Base-by-base conservation (phyloP, 2,329 filamentous ascomycete genomes). In the Delphinella strobiligena region DNA sequence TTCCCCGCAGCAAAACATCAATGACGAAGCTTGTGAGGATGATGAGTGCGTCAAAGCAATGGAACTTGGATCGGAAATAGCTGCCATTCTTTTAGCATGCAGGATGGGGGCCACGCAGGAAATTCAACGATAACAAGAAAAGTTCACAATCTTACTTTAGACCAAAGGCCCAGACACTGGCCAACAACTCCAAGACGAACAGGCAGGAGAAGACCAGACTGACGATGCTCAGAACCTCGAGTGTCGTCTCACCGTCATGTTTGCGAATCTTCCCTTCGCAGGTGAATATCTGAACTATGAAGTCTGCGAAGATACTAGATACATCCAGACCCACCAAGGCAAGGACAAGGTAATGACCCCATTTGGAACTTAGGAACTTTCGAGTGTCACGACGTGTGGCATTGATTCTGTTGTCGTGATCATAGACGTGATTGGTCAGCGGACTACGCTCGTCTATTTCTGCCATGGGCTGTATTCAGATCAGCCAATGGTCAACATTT, bases 111-210 rank as follows among this genome's bases (percentile, higher is more conserved):
- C n/a, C 15, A 4, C 5, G 36, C 30, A 24, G 18, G 11, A 18
- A 10, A 9, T 33, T 29, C 16, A 19, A 17, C 16, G 19, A 16
- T 24, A 42, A 33, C 31, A 42, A 37, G 36, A 37, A 34, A 36
- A 22, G 30, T 33, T 32, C 4, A 36, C 36, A 33, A 30, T 61
- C 68, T 53, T 59, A 81, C 75, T 59, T 49, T 22, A 64, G 57
- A 2, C 78, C 78, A 61, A 78, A 81, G 3, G 74, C 74, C 62
- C 75, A 74, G 2, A 81, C 55, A 19, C 68, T 72, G 2, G 71
- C 59, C 8, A 69, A 40, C 54, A 83, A 56, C 58, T 84, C 80
- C 1, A 68, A 49, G 62, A 83, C 66, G 53, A 84, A 84, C 19
- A 82, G 51, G 47, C 67, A 73, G 40, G 74, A 79, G 52, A 82